These are phyloP conservation scores for Chlamydomonas schloesseri DNA, from an alignment of 139 green algal species.

Conservation along the genomic window DNA sequence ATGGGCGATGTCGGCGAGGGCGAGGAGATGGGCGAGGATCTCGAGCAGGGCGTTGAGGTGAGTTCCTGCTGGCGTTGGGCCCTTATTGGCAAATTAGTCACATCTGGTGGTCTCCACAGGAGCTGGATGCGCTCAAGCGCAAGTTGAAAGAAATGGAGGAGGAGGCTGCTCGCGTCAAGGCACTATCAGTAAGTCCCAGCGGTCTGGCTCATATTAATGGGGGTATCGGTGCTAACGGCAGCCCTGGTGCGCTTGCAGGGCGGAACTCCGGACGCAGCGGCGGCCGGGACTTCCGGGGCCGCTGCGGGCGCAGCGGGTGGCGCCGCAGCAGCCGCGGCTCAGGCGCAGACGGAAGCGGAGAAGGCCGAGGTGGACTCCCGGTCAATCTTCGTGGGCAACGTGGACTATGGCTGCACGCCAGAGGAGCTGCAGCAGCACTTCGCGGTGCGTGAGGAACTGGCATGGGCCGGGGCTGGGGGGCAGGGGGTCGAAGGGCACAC, in stretches of 20 bases:
- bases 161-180: conserved; percentile 87
- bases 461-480: neutral
- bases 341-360: conserved; percentile 45
- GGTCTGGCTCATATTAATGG: neutral
- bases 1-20: conserved; percentile 16
- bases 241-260: neutral
- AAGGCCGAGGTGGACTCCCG: conserved; percentile 90
- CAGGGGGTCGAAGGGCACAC: no score
- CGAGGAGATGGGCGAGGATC: conserved; percentile 24
- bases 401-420: conserved; percentile 94
- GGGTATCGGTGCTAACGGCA: neutral
- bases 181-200: conserved; percentile 69
- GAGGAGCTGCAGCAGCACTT: conserved; percentile 97
- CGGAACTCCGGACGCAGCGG: neutral
- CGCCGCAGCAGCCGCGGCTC: conserved; percentile 28
- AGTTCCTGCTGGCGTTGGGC: neutral
- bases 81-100: neutral
- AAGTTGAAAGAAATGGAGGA: conserved; percentile 94
- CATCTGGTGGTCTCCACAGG: conserved; percentile 56
- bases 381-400: conserved; percentile 94
- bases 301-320: conserved; percentile 15
- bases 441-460: conserved; percentile 50
- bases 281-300: neutral
- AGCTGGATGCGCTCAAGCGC: conserved; percentile 91
- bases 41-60: conserved; percentile 4